These are phyloP conservation scores for Phaseolus lunatus DNA, from an alignment of 306 rosid genomes.

Conservation along the genomic window DNA sequence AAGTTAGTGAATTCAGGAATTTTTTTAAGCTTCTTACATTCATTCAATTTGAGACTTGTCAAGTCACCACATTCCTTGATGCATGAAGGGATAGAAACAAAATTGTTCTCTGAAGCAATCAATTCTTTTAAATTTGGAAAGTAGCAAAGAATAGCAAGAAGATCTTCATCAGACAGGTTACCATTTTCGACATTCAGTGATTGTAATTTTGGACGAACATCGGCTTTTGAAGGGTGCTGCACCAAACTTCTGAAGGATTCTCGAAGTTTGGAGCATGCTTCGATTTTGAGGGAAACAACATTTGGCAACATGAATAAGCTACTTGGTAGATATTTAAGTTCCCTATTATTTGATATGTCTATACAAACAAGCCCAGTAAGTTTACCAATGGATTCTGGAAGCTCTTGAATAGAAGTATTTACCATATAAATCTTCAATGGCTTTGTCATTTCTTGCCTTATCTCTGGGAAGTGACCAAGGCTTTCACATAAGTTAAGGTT, in stretches of 20 bases:
- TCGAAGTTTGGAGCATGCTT: not conserved
- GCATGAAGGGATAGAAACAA: conserved; percentile 19
- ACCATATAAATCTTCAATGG: not conserved
- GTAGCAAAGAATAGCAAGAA: not conserved
- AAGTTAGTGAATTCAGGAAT: not conserved
- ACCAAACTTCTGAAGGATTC: not conserved
- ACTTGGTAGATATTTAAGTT: conserved; percentile 14
- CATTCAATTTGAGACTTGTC: not conserved
- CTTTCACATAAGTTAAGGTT: not conserved
- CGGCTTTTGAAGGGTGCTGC: no score
- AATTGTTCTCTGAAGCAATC: not conserved
- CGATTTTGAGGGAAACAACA: not conserved
- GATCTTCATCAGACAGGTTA: conserved; percentile 31
- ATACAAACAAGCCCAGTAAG: not conserved
- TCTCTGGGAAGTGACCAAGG: conserved; percentile 23
- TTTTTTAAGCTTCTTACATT: not conserved
- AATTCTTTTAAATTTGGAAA: not conserved
- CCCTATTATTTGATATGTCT: not conserved
- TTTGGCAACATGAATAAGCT: conserved; percentile 18
- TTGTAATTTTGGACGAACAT: not conserved
- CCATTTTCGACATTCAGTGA: not conserved
- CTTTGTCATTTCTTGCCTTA: conserved; percentile 5
- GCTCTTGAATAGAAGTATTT: not conserved
- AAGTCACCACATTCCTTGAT: conserved; percentile 14
- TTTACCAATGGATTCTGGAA: conserved; percentile 30